Percentiles rank a stretch among this genome's conserved stretches.
phyloP scores from a whole-genome alignment of 1,284 basidiomycete species.

The Tilletia walkeri region DNA sequence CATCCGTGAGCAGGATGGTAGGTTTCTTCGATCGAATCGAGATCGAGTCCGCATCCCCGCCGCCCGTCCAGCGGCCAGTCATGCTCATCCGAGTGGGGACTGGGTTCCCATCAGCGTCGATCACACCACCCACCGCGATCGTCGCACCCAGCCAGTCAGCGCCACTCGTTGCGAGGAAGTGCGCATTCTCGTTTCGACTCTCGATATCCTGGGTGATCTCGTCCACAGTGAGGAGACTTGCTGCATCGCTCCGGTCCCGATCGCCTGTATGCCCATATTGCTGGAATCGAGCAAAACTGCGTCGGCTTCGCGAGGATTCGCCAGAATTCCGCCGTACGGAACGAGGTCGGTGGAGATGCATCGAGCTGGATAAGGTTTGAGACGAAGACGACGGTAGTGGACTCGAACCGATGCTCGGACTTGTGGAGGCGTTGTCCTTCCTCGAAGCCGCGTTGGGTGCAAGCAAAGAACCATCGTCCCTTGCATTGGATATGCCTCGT shows the following conservation, averaged over 20 bases:
- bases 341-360: background rate
- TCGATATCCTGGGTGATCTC: conserved; percentile 97
- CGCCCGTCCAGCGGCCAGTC: conserved; percentile 11
- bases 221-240: conserved; percentile 89
- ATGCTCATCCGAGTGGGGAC: conserved; percentile 24
- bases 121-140: conserved; percentile 31
- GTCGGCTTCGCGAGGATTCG: conserved; percentile 38
- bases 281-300: conserved; percentile 35
- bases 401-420: background rate
- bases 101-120: conserved; percentile 54
- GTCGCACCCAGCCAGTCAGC: conserved; percentile 23
- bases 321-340: conserved; percentile 39
- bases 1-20: conserved; percentile 25
- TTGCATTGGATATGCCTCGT: background rate
- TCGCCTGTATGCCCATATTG: background rate
- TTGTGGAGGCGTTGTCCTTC: background rate
- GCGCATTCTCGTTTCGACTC: conserved; percentile 65
- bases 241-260: conserved; percentile 75
- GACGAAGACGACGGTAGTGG: background rate
- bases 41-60: conserved; percentile 3
- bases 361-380: background rate
- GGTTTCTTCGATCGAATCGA: conserved; percentile 32
- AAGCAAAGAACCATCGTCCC: background rate
- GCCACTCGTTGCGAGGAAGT: background rate
- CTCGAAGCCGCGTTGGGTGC: background rate